Base-by-base conservation (phyloP, 2,329 filamentous ascomycete species). In the Neofusicoccum laricinum region DNA sequence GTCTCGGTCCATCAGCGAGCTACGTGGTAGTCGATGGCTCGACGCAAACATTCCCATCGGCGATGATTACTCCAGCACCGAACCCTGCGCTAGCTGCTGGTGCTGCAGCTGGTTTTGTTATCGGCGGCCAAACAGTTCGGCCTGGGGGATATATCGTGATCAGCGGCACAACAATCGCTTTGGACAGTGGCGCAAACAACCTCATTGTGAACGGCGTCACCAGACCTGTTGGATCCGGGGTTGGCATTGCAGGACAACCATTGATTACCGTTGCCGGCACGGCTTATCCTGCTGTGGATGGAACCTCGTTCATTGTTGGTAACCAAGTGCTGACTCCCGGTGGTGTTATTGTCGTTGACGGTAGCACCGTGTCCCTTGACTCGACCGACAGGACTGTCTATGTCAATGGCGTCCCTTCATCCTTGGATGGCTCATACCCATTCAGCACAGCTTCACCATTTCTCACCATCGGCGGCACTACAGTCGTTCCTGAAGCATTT, bases 21-120 rank as follows among this genome's bases (percentile, higher is more conserved):
- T 75, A 73, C 36, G 67, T 81, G 2, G 75, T 81, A 4, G 66
- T 81, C 32, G 76, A 76, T 40, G 77, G 77, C 12, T 72, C 72
- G 10, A 79, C 77, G 1, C 71, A 71, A 53, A 48, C 68, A 8
- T 63, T 80, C 8, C 70, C 72, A 11, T 67, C 72, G 7, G 58
- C 68, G 2, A 15, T 64, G 25, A 58, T 58, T 6, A 64, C 62
- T 17, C n/a, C 64, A 49, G 48, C 65, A 17, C 71, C 75, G 11
- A 59, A 46, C 19, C 55, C 55, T 14, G 59, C 64, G 1, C 69
- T 72, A 25, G 76, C 75, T 2, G 69, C 69, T 17, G 70, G 68
- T 72, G 15, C 59, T 14, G 12, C 30, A 7, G 70, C 71, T 4
- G 69, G 66, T 0, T 61, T 66, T 17, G 21, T 55, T n/a, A 65